Conservation (phyloP, 495 filamentous ascomycete genomes). For the Antarctomyces pellizariae region DNA sequence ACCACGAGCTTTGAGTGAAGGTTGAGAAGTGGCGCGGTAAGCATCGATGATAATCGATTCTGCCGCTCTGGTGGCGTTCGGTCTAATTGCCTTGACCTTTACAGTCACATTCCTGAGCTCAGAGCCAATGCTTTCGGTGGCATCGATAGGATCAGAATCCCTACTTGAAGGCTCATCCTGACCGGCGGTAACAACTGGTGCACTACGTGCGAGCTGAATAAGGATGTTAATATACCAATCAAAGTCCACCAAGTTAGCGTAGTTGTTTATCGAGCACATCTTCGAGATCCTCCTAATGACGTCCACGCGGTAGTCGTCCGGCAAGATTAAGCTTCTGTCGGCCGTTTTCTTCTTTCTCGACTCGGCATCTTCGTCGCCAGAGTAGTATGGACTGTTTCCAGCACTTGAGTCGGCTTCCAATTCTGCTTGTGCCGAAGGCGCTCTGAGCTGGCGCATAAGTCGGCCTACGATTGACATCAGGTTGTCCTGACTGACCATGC, state of each 20-base stretch:
- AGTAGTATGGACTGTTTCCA: constrained; percentile 13
- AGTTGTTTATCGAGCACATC: constrained; percentile 83
- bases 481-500: constrained; percentile 75
- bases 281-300: constrained; percentile 61
- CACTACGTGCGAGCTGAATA: constrained; percentile 51
- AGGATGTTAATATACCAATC: constrained; percentile 89
- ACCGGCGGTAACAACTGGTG: constrained; percentile 17
- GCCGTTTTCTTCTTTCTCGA: constrained; percentile 16
- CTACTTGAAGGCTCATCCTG: constrained; percentile 5
- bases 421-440: constrained; percentile 16
- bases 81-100: constrained; percentile 61
- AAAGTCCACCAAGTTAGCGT: constrained; percentile 66
- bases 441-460: constrained; percentile 56
- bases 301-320: constrained; percentile 58
- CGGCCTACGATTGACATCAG: constrained; percentile 64
- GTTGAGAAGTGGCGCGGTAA: constrained; percentile 17
- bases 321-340: constrained; percentile 27
- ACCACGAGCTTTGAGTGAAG: constrained; percentile 22
- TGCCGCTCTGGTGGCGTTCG: constrained; percentile 59
- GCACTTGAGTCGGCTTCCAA: constrained; percentile 32
- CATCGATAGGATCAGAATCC: constrained; percentile 22
- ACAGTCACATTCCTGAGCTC: constrained; percentile 79
- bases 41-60: constrained; percentile 40
- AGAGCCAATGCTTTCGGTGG: constrained; percentile 50
- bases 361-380: constrained; percentile 32